Conservation (phyloP, 2,329 filamentous ascomycete genomes). For the Pseudogymnoascus sp. region DNA sequence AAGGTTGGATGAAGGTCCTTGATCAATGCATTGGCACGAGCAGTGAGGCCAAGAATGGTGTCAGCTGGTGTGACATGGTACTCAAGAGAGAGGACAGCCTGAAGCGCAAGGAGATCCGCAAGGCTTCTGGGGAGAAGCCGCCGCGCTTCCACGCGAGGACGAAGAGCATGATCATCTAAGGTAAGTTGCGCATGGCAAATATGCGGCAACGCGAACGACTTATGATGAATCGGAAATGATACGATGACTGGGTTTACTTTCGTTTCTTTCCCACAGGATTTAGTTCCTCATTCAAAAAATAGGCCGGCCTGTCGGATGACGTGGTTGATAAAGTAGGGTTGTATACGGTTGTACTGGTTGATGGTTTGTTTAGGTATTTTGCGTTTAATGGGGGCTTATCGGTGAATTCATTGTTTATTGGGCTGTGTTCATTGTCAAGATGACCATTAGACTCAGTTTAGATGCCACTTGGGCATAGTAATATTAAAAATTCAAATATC, state of each 20-base stretch:
- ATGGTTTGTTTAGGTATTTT: slow-evolving; percentile 1
- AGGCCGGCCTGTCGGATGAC: slow-evolving; percentile 3
- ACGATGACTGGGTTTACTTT: slow-evolving; percentile 7
- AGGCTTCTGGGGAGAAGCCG: slow-evolving; percentile 8
- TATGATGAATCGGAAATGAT: slow-evolving; percentile 6
- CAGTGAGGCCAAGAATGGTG: slow-evolving; percentile 37
- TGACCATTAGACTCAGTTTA: background rate
- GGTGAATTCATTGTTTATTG: background rate
- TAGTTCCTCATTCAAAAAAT: slow-evolving; percentile 2
- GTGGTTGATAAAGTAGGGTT: slow-evolving; percentile 6
- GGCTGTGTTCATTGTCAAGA: background rate
- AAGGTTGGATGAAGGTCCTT: slow-evolving; percentile 88
- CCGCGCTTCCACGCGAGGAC: slow-evolving; percentile 21
- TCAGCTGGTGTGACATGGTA: slow-evolving; percentile 60
- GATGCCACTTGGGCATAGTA: background rate
- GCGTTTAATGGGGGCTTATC: background rate
- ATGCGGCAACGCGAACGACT: slow-evolving; percentile 2
- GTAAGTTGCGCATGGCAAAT: background rate
- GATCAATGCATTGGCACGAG: slow-evolving; percentile 53
- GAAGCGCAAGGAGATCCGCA: slow-evolving; percentile 14
- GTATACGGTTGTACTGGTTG: background rate
- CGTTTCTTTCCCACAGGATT: slow-evolving; percentile 6
- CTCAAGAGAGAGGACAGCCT: slow-evolving; percentile 48
- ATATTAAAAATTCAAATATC: background rate
- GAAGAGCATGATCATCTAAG: slow-evolving; percentile 24